These are phyloP conservation scores for Pseudonitzschia delicatissima DNA, from an alignment of 108 stramenopile genomes.

Conservation along the genomic window DNA sequence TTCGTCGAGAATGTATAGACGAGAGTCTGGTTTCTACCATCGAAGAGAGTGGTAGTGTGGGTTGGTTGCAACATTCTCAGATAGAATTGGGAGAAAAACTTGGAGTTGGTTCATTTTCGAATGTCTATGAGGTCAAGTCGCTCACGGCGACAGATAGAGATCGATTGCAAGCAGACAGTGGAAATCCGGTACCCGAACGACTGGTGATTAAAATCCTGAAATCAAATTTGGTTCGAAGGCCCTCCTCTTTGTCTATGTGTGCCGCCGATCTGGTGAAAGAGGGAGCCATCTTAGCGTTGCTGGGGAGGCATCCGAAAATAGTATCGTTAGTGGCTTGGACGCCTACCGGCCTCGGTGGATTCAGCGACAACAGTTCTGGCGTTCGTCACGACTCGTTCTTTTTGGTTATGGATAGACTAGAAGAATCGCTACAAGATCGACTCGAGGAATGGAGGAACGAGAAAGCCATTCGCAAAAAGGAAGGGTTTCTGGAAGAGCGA, in stretches of 20 bases:
- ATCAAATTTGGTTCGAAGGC: conserved; percentile 15
- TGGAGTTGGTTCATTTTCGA: conserved; percentile 68
- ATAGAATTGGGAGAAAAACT: conserved; percentile 51
- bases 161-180: no score
- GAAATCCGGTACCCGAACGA: conserved; percentile 10
- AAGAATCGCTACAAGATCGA: conserved; percentile 38
- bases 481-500: conserved; percentile 21
- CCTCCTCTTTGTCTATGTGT: conserved; percentile 23
- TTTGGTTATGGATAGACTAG: conserved; percentile 43
- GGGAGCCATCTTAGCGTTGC: conserved; percentile 6
- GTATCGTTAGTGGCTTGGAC: conserved; percentile 7
- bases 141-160: not conserved
- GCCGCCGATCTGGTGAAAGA: conserved; percentile 36
- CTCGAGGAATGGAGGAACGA: conserved; percentile 32
- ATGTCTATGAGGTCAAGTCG: conserved; percentile 49
- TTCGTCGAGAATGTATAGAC: no score
- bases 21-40: no score
- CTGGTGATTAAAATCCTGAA: conserved; percentile 27
- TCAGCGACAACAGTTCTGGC: not conserved
- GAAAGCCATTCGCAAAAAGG: not conserved
- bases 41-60: no score
- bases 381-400: conserved; percentile 45
- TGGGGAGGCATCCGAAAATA: conserved; percentile 11
- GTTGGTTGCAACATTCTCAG: conserved; percentile 27
- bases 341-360: not conserved